These are phyloP conservation scores for Scedosporium aurantiacum DNA, from an alignment of 2,329 filamentous ascomycete genomes.

Conservation along the genomic window DNA sequence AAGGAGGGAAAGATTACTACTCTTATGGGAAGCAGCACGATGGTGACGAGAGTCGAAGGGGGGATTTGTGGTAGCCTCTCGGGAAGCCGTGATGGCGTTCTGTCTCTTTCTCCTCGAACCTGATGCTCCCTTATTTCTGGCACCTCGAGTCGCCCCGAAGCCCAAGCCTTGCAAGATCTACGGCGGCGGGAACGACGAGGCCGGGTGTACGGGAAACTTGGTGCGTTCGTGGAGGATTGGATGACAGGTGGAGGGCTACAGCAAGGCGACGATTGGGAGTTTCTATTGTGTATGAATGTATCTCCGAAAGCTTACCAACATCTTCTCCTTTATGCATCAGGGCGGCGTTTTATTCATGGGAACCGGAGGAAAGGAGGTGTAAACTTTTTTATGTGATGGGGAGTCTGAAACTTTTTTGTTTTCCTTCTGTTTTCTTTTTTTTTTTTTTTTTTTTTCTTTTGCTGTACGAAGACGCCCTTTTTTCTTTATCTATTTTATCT, in stretches of 20 bases:
- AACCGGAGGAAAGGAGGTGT: not conserved
- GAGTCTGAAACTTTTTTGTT: not conserved
- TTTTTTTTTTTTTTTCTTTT: not conserved
- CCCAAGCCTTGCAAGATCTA: too few species aligned
- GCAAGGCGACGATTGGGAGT: not conserved
- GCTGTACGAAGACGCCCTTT: too few species aligned
- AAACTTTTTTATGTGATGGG: not conserved
- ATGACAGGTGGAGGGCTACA: not conserved
- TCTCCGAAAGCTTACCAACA: not conserved
- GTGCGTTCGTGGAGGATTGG: too few species aligned
- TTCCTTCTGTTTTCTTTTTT: not conserved
- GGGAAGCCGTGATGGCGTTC: not conserved
- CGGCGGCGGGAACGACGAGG: too few species aligned
- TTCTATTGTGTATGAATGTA: not conserved
- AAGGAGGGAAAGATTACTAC: constrained; percentile 5
- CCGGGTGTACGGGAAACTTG: too few species aligned
- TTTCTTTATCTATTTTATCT: not conserved
- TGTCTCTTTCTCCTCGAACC: not conserved
- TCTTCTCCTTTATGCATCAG: not conserved
- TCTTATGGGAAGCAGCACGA: not conserved
- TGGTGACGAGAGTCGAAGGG: not conserved
- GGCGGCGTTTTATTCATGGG: not conserved
- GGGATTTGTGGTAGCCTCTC: constrained; percentile 8
- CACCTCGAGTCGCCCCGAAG: too few species aligned
- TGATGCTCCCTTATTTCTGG: too few species aligned